Evolutionary conservation across 306 rosid species (phyloP), one percentile per base, ranked within the genome.

Genomic region (Vicia sativa): DNA sequence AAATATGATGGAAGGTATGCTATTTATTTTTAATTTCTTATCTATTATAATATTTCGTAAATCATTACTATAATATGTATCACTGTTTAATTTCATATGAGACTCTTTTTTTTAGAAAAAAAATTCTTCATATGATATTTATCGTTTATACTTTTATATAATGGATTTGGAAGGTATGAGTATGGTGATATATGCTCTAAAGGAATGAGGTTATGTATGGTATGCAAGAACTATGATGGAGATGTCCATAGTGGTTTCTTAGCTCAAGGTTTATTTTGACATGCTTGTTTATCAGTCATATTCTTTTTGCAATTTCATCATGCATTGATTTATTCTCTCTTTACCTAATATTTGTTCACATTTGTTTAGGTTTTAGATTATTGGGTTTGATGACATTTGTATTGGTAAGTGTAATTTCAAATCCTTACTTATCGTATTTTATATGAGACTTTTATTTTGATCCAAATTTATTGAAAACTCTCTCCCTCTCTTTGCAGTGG

Each of bases 181-280:
- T 78, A 93, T 93, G 98, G 97, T 93, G 74, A 97, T 97, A 1
- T 93, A 93, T 79, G 97, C 97, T 6, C 73, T 93, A 65, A 93
- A 93, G 88, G 99, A 93, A 28, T 97, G 99, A 82, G 99, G 96
- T 54, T 93, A 93, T 83, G 99, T 93, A 62, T 93, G 99, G 98
- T 97, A 58, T 93, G 98, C 96, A 93, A 93, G 83, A 93, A 93
- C 80, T 93, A 93, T 75, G 97, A 93, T 82, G 98, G 98, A 72
- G 98, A 93, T 74, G 97, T 93, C 42, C 99, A 93, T 79, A 93
- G 99, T 74, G 99, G 90, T 76, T 83, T 93, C 87, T 85, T 93
- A 69, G 99, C 99, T 49, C 99, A 93, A 93, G 99, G 99, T 93
- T 68, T 61, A 45, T 84, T 81, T 13, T 39, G 39, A 31, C 44